Evolutionary conservation across 441 rosid species (phyloP), one percentile per base, ranked within the genome.

Genomic region (Caryocar brasiliense): DNA sequence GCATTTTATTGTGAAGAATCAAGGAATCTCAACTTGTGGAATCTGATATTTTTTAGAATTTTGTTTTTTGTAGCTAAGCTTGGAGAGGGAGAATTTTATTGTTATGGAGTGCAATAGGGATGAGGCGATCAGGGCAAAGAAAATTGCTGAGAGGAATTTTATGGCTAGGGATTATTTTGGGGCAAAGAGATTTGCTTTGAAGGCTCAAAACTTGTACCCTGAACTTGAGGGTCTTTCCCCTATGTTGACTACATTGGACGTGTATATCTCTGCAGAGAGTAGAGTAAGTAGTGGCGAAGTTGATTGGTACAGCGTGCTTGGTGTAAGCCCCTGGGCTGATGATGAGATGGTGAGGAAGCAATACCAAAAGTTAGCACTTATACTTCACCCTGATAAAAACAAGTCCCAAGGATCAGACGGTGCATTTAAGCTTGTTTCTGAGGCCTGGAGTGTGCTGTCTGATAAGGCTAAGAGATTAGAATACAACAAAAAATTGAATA

Each of bases 361-460:
- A 45, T 86, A 81, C 53, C 72, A 75, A 54, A 93, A 81, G 63
- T 70, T 86, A 40, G 89, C 80, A 51, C 76, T 89, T 24, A 45
- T 70, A 61, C 96, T 93, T 48, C 99, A 84, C 65, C 99, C 97
- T n/a, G 96, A 93, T 66, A 93, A 86, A 70, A 88, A 84, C 76
- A 82, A 82, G 58, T 72, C 82, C 19, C 59, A 67, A 6, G 95
- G 95, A 6, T 85, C 93, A 13, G 93, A 81, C 34, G 95, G 95
- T 47, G 99, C 99, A 7, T 93, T 93, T 56, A 79, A 81, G 61
- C 69, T 89, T 56, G 67, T 93, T 52, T 77, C 79, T 1, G 84
- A 86, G 73, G 95, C 97, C 43, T 89, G 89, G 97, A 73, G 67
- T 73, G 61, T 82, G 56, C 56, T 93, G 18, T 82, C 97, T 4